Evolutionary conservation across 352 stramenopile species (phyloP), one percentile per base, ranked within the genome.

Genomic region (Phytophthora tentaculata): DNA sequence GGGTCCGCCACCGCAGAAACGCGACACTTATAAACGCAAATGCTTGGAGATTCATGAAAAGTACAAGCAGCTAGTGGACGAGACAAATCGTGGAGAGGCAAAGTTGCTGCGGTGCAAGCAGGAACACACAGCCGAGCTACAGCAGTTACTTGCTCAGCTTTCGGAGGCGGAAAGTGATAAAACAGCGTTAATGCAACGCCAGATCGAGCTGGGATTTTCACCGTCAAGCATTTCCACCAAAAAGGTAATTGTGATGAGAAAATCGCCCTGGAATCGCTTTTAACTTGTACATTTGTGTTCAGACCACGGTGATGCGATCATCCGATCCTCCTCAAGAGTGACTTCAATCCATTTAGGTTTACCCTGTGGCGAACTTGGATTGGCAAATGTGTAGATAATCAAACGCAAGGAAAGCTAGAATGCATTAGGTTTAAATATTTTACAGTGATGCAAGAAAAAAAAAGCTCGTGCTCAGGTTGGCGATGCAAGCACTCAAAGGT

Each of bases 1-100:
- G 54, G 28, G 5, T 16, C 53, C 20, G 5, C 43, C 8, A 43
- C 28, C 44, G 14, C 20, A 90, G 81, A 94, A 95, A 75, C 78
- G 84, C 16, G 83, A 95, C 56, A 83, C 83, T 24, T 95, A 92
- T 68, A 95, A 95, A 44, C 75, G 77, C 23, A 95, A 93, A 43
- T 95, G 87, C 59, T 72, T 95, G 10, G 81, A 95, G 59, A 79
- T 88, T 56, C 87, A 95, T 69, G 83, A 91, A 54, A 79, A 74
- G 19, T 88, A 86, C 76, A 93, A 95, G 53, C 61, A 71, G 4
- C 37, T 91, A 47, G 43, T 79, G 6, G 61, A 74, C 23, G 81
- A 90, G 35, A 64, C 75, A 10, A 84, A 76, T 47, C 55, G 58
- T 1, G 62, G 80, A 43, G 83, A 90, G n/a, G 19, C 65, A 22